These are phyloP conservation scores for Takashimella tepidaria DNA, from an alignment of 1,284 basidiomycete genomes.

Conservation along the genomic window DNA sequence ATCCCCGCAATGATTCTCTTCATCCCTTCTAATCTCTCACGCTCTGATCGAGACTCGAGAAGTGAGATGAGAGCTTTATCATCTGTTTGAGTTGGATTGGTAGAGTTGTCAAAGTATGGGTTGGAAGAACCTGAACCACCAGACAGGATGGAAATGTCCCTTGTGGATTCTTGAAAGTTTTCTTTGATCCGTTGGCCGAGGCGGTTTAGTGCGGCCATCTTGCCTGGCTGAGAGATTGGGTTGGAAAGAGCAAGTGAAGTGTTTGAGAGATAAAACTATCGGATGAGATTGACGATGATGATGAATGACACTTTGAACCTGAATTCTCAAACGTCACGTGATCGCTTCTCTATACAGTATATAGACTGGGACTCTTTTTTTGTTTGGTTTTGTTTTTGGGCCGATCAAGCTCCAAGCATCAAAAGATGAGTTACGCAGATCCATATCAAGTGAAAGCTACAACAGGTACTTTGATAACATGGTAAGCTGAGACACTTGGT, in stretches of 20 bases:
- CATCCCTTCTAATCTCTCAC: constrained; percentile 88
- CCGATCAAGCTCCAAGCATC: too few relatives aligned
- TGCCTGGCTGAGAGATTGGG: too few relatives aligned
- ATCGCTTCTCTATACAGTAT: too few relatives aligned
- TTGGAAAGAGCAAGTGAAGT: background rate
- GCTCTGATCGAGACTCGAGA: constrained; percentile 76
- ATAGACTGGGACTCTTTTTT: too few relatives aligned
- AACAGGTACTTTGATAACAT: constrained; percentile 17
- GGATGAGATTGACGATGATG: background rate
- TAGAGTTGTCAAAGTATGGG: constrained; percentile 44
- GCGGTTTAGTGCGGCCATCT: constrained; percentile 43
- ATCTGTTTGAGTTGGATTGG: constrained; percentile 27
- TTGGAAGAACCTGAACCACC: constrained; percentile 28
- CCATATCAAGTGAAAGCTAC: constrained; percentile 18
- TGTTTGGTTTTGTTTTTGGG: too few relatives aligned
- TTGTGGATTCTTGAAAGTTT: constrained; percentile 49
- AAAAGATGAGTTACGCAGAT: constrained; percentile 5
- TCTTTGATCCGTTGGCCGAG: constrained; percentile 48
- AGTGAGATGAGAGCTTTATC: constrained; percentile 66
- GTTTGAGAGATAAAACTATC: background rate
- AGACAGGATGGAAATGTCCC: constrained; percentile 44
- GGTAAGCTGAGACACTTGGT: constrained; percentile 8
- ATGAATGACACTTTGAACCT: background rate
- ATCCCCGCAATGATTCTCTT: constrained; percentile 90
- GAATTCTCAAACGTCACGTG: background rate